A percentile compares a stretch with the other conserved stretches of the same genome.
These are phyloP conservation scores for Penicillium sp. DNA, from an alignment of 2,329 filamentous ascomycete genomes.

Conservation along the genomic window DNA sequence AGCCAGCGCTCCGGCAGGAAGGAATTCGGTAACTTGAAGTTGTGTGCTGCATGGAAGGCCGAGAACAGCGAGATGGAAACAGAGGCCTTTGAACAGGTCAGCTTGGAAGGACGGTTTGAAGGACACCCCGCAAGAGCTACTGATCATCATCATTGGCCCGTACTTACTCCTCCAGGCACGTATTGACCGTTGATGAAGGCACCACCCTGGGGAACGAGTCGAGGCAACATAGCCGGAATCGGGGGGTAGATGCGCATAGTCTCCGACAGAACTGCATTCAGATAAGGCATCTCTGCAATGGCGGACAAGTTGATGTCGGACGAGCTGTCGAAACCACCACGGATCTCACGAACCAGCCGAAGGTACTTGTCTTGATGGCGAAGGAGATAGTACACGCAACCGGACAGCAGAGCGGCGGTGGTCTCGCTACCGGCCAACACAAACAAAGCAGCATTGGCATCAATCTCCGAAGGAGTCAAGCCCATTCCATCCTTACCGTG, in stretches of 20 bases:
- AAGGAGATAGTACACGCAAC: slow-evolving; percentile 27
- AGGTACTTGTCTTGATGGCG: slow-evolving; percentile 18
- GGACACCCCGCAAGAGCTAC: not conserved
- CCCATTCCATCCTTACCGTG: slow-evolving; percentile 17
- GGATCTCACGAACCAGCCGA: slow-evolving; percentile 26
- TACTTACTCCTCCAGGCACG: slow-evolving; percentile 27
- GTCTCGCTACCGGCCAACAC: slow-evolving; percentile 28
- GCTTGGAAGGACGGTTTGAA: not conserved
- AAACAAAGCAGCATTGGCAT: slow-evolving; percentile 24
- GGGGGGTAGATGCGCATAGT: slow-evolving; percentile 29
- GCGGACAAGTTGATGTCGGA: slow-evolving; percentile 20
- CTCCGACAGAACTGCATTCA: slow-evolving; percentile 29
- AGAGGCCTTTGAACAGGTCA: slow-evolving; percentile 9
- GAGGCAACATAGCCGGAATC: slow-evolving; percentile 31
- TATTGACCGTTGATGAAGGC: slow-evolving; percentile 25
- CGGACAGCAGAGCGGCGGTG: slow-evolving; percentile 21
- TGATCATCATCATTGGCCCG: no score
- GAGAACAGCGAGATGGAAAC: slow-evolving; percentile 17
- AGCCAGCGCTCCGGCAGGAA: slow-evolving; percentile 37
- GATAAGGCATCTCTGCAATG: slow-evolving; percentile 20
- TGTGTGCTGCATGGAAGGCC: slow-evolving; percentile 7
- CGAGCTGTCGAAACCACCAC: slow-evolving; percentile 18
- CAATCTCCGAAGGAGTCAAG: slow-evolving; percentile 19
- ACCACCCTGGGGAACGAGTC: slow-evolving; percentile 29
- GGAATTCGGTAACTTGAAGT: slow-evolving; percentile 21